Conservation (phyloP, 1,284 basidiomycete genomes). For the Sutorius eximius region DNA sequence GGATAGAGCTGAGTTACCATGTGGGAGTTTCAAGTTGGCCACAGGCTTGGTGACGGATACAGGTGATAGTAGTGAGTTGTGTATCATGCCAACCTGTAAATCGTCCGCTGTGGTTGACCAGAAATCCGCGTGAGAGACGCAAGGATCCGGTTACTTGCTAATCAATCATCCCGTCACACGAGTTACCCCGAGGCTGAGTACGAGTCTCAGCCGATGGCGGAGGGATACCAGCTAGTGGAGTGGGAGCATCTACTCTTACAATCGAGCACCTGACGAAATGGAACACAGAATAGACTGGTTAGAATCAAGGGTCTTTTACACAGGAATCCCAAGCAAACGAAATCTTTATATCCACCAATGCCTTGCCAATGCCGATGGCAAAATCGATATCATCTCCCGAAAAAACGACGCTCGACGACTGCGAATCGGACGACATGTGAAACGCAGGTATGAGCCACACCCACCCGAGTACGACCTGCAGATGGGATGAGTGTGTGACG, state of each 20-base stretch:
- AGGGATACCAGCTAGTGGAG: neutral
- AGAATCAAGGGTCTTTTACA: neutral
- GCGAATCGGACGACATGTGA: conserved; percentile 51
- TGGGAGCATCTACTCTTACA: neutral
- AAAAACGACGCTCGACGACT: conserved; percentile 37
- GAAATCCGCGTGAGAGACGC: too few species aligned
- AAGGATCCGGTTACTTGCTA: too few species aligned
- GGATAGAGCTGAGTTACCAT: neutral
- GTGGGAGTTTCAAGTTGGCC: neutral
- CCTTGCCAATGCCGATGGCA: conserved; percentile 66
- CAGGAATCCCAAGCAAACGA: conserved; percentile 43
- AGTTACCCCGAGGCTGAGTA: too few species aligned
- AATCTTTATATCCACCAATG: conserved; percentile 64
- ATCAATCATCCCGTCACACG: too few species aligned
- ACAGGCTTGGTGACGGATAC: neutral
- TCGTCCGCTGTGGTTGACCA: neutral
- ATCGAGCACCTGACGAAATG: neutral
- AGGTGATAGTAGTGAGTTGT: neutral
- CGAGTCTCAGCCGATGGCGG: too few species aligned
- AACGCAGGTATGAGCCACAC: conserved; percentile 82
- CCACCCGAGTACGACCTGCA: conserved; percentile 76
- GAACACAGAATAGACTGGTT: neutral
- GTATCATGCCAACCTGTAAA: neutral
- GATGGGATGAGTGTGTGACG: conserved; percentile 1
- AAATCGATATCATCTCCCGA: conserved; percentile 72